Evolutionary conservation across 2,329 filamentous ascomycete species (phyloP), one percentile per base, ranked within the genome.

Genomic region (Stemphylium vesicarium): DNA sequence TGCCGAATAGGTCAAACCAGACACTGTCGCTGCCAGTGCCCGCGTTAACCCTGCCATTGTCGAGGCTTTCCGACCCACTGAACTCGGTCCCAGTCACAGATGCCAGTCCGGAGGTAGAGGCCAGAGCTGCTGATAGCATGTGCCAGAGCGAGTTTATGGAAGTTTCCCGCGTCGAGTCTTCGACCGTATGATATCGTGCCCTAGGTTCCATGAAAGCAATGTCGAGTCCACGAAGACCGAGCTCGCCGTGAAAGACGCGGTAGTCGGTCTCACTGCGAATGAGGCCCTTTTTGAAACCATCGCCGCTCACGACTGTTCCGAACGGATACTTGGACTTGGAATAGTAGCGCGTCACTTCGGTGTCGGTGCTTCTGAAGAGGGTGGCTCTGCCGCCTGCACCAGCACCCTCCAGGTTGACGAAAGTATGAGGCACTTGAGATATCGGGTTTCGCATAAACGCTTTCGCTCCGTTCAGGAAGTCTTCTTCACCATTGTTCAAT

Each of bases 401-500:
- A 36, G 94, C 94, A 11, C 95, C 95, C 76, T 99, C 95, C 13
- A 99, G 85, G 65, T 99, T 99, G 62, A 98, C 80, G 71, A 99
- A 98, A 0, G 91, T 92, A 70, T 93, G 90, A 9, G 91, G 85
- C 52, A 96, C 90, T 47, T 85, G 86, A 10, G 91, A 86, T 59
- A 96, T 81, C 0, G 92, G 90, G 72, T 93, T 92, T 63, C 92
- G 87, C 24, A 90, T 88, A 69, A 96, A 97, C 5, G 90, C 92
- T 56, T 86, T 85, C 6, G 94, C 92, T 1, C 95, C 95, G 62
- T 96, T 91, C 10, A 98, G 80, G 32, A 88, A 95, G 68, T 98
- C 94, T 73, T 99, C 95, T 71, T 99, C 95, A 32, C 90, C 94
- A 69, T 98, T 97, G 81, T 99, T 99, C 71, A 98, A 84, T 24